Percentiles rank a stretch among this genome's conserved stretches.
Conservation (phyloP, 1,284 basidiomycete genomes). For the Leccinum solheimii region DNA sequence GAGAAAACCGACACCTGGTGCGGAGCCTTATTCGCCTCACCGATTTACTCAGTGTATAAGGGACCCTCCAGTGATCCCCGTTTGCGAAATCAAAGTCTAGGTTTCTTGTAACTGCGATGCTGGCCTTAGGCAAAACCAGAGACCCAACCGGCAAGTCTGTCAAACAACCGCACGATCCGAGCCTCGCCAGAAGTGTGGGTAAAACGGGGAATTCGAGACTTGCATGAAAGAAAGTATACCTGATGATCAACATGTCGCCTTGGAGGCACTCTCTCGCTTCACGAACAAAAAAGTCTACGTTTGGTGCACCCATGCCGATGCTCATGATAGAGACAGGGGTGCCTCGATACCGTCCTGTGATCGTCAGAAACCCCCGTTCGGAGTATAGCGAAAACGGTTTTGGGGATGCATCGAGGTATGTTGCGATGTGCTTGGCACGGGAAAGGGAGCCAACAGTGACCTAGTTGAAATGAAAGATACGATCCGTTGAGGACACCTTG, state of each 20-base stretch:
- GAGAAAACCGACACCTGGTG: neutral
- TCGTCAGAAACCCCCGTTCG: conserved; percentile 78
- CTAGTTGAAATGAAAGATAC: conserved; percentile 36
- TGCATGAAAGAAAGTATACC: conserved; percentile 43
- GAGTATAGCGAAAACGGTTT: conserved; percentile 64
- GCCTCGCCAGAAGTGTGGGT: conserved; percentile 39
- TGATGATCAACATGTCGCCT: conserved; percentile 77
- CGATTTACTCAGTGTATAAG: conserved; percentile 72
- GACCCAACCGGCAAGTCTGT: conserved; percentile 70
- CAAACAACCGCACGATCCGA: conserved; percentile 81
- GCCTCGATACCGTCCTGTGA: conserved; percentile 74
- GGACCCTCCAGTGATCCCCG: conserved; percentile 44
- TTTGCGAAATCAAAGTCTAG: conserved; percentile 73
- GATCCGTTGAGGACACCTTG: conserved; percentile 2
- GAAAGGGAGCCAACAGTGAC: conserved; percentile 77
- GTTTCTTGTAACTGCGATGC: conserved; percentile 70
- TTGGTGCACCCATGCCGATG: conserved; percentile 82
- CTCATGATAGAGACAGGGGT: conserved; percentile 73
- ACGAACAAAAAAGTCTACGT: conserved; percentile 84
- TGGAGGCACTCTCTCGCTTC: conserved; percentile 76
- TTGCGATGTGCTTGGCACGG: conserved; percentile 62
- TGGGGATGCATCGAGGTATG: conserved; percentile 58
- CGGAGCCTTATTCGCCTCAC: conserved; percentile 40
- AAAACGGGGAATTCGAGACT: conserved; percentile 3
- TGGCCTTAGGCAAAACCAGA: conserved; percentile 68